These are phyloP conservation scores for Amphicarpaea edgeworthii DNA, from an alignment of 306 rosid genomes.

Conservation along the genomic window DNA sequence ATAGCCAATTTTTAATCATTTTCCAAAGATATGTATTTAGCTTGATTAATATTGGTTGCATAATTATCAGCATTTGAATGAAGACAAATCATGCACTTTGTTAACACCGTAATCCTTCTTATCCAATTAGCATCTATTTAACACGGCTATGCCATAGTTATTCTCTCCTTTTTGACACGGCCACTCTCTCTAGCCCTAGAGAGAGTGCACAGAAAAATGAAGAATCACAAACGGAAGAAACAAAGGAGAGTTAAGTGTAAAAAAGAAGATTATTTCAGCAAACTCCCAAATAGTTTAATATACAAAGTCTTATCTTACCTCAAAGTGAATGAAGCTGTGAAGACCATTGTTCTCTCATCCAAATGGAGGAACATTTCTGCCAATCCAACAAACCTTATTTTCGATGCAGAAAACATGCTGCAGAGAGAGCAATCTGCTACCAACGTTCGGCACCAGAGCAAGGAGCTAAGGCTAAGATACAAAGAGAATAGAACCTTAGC, in stretches of 20 bases:
- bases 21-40: no score
- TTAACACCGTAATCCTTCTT: background rate
- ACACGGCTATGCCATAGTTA: background rate
- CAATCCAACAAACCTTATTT: constrained; percentile 30
- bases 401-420: constrained; percentile 46
- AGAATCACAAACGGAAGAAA: constrained; percentile 14
- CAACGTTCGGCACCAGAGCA: background rate
- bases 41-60: no score
- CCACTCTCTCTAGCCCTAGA: constrained; percentile 1
- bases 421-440: constrained; percentile 2
- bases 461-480: background rate
- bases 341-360: constrained; percentile 44
- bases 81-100: constrained; percentile 35
- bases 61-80: background rate
- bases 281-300: constrained; percentile 37
- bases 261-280: constrained; percentile 43
- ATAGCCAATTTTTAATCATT: no score
- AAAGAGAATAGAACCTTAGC: constrained; percentile 14
- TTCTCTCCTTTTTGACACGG: constrained; percentile 10
- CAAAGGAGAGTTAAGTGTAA: background rate
- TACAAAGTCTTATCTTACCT: constrained; percentile 42
- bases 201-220: constrained; percentile 29
- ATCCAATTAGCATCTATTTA: background rate
- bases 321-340: constrained; percentile 42
- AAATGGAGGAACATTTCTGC: constrained; percentile 40